A percentile compares a stretch with the other conserved stretches of the same genome.
phyloP scores from a whole-genome alignment of 768 basidiomycete genomes.

The Mycena floridula region DNA sequence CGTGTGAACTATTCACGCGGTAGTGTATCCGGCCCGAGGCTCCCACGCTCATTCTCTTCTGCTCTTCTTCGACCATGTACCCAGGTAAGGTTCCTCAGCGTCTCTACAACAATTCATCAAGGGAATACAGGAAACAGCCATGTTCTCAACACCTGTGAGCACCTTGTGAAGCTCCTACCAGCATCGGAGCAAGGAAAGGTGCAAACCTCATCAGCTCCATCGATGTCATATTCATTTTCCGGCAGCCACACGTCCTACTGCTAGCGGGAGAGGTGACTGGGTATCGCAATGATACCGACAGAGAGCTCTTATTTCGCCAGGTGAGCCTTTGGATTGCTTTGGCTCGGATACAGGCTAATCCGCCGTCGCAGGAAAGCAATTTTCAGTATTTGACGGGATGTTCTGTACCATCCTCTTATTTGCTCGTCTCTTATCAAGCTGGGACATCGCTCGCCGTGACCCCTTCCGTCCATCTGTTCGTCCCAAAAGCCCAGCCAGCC shows the following conservation, averaged over 20 bases:
- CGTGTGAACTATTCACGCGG: too few species aligned
- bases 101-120: too few species aligned
- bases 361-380: slow-evolving; percentile 84
- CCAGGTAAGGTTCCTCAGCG: too few species aligned
- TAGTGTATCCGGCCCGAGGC: too few species aligned
- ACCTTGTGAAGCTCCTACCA: too few species aligned
- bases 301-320: slow-evolving; percentile 67
- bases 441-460: slow-evolving; percentile 35
- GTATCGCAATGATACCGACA: slow-evolving; percentile 79
- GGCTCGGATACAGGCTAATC: slow-evolving; percentile 59
- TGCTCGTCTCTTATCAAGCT: slow-evolving; percentile 54
- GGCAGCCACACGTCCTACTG: slow-evolving; percentile 71
- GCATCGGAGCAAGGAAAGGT: too few species aligned
- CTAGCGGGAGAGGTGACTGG: slow-evolving; percentile 58
- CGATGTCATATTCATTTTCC: too few species aligned
- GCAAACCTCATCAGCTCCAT: too few species aligned
- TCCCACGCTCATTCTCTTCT: too few species aligned
- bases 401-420: slow-evolving; percentile 60
- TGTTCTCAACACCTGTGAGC: too few species aligned
- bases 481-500: slow-evolving; percentile 65
- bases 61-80: too few species aligned
- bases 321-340: slow-evolving; percentile 41
- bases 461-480: slow-evolving; percentile 59
- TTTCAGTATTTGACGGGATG: slow-evolving; percentile 87
- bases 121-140: too few species aligned